These are phyloP conservation scores for Xylaria bambusicola DNA, from an alignment of 495 filamentous ascomycete species.

Conservation along the genomic window DNA sequence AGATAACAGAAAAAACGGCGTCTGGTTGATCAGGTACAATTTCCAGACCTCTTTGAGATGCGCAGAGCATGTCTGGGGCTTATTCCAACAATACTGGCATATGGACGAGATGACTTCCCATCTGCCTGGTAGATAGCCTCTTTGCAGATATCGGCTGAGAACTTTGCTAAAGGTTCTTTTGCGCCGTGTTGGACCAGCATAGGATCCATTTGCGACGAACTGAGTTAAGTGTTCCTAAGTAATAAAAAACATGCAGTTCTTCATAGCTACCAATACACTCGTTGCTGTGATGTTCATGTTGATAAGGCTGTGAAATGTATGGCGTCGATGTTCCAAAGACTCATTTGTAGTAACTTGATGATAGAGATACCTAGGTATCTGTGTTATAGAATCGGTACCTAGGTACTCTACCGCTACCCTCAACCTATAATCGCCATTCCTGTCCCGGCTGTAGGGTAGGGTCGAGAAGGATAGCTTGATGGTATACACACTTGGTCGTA, in stretches of 20 bases:
- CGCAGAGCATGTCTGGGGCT: constrained; percentile 44
- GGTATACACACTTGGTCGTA: no score
- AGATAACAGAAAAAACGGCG: constrained; percentile 36
- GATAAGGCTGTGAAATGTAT: no score
- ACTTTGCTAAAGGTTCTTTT: constrained; percentile 37
- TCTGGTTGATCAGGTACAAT: constrained; percentile 36
- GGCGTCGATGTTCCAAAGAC: no score
- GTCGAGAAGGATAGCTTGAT: no score
- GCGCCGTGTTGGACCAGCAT: constrained; percentile 36
- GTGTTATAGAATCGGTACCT: no score
- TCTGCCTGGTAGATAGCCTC: constrained; percentile 35
- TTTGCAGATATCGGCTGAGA: constrained; percentile 38
- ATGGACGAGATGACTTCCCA: constrained; percentile 34
- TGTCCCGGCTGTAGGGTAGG: no score
- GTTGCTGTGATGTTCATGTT: no score
- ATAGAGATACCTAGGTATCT: no score
- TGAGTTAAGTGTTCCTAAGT: constrained; percentile 43
- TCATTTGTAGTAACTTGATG: no score
- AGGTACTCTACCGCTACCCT: no score
- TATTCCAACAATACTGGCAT: constrained; percentile 34
- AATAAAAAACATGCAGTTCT: constrained; percentile 37
- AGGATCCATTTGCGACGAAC: constrained; percentile 39
- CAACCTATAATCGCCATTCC: no score
- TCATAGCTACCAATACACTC: not conserved
- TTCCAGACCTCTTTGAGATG: constrained; percentile 33